Percentiles rank a stretch among this genome's conserved stretches.
Evolutionary conservation across 352 stramenopile species (phyloP).

Genomic region (Phytophthora sp.): DNA sequence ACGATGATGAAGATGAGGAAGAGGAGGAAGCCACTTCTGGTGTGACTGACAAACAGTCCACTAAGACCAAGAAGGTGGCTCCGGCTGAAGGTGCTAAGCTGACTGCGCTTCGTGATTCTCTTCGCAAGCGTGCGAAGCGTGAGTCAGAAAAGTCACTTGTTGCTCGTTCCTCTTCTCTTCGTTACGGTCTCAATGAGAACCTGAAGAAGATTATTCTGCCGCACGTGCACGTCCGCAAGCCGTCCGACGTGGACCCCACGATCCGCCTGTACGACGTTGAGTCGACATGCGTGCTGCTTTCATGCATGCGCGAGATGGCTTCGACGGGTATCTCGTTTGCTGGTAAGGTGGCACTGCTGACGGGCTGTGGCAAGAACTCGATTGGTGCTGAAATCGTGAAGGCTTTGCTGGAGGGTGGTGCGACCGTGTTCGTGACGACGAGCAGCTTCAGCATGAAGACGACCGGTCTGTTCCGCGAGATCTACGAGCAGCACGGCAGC

Average conservation of each 20-base stretch:
- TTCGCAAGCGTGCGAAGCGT: no score
- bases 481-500: slow-evolving; percentile 88
- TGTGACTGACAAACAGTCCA: slow-evolving; percentile 6
- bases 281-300: slow-evolving; percentile 76
- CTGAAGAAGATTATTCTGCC: slow-evolving; percentile 73
- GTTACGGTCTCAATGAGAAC: slow-evolving; percentile 62
- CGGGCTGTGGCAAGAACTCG: slow-evolving; percentile 84
- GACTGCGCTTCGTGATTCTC: slow-evolving; percentile 58
- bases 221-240: slow-evolving; percentile 80
- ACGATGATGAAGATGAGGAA: slow-evolving; percentile 44
- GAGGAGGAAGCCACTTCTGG: slow-evolving; percentile 27
- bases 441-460: slow-evolving; percentile 74
- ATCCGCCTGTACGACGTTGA: slow-evolving; percentile 86
- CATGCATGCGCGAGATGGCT: slow-evolving; percentile 88
- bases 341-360: slow-evolving; percentile 87
- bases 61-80: slow-evolving; percentile 33
- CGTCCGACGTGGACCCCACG: slow-evolving; percentile 75
- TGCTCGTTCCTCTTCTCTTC: slow-evolving; percentile 55
- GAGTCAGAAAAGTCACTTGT: no score
- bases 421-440: slow-evolving; percentile 86
- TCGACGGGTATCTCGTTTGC: slow-evolving; percentile 84
- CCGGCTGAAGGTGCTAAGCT: slow-evolving; percentile 60
- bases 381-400: slow-evolving; percentile 88
- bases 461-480: slow-evolving; percentile 68
- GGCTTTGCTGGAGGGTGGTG: slow-evolving; percentile 83